Percentiles rank a stretch among this genome's conserved stretches.
These are phyloP conservation scores for Escallonia herrerae DNA, from an alignment of 129 eudicot species.

Conservation along the genomic window DNA sequence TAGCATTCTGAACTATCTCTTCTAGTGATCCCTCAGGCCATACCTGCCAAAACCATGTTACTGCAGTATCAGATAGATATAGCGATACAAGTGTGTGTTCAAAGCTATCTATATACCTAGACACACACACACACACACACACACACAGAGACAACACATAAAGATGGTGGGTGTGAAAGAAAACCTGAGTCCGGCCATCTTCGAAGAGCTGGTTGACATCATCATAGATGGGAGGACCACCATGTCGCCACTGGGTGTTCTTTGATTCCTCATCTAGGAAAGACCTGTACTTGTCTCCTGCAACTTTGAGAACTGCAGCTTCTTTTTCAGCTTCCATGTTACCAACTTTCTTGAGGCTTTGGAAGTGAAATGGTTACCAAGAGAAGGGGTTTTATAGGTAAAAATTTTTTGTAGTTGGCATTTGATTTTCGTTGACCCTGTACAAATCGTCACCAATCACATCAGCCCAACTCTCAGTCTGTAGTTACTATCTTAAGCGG, in stretches of 20 bases:
- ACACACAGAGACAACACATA: neutral
- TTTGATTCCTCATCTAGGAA: conserved; percentile 54
- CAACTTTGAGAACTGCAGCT: neutral
- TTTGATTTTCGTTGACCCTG: too few species aligned
- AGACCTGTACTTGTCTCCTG: conserved; percentile 57
- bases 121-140: neutral
- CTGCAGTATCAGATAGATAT: neutral
- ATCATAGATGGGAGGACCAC: conserved; percentile 66
- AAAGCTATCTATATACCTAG: neutral
- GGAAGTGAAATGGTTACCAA: too few species aligned
- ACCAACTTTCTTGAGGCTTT: too few species aligned
- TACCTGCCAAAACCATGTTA: conserved; percentile 28
- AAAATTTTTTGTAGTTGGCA: too few species aligned
- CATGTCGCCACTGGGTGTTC: conserved; percentile 70
- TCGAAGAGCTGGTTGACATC: conserved; percentile 63
- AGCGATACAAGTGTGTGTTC: neutral
- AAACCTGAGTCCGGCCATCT: conserved; percentile 69
- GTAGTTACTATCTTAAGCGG: too few species aligned
- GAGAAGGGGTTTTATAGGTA: too few species aligned
- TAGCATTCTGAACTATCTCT: conserved; percentile 80
- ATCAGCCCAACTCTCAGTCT: too few species aligned
- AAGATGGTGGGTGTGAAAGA: neutral
- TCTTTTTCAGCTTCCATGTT: neutral
- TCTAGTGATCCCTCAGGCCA: conserved; percentile 81
- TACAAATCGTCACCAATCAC: too few species aligned